phyloP scores from a whole-genome alignment of 2,329 filamentous ascomycete genomes.

The Alternaria atra region DNA sequence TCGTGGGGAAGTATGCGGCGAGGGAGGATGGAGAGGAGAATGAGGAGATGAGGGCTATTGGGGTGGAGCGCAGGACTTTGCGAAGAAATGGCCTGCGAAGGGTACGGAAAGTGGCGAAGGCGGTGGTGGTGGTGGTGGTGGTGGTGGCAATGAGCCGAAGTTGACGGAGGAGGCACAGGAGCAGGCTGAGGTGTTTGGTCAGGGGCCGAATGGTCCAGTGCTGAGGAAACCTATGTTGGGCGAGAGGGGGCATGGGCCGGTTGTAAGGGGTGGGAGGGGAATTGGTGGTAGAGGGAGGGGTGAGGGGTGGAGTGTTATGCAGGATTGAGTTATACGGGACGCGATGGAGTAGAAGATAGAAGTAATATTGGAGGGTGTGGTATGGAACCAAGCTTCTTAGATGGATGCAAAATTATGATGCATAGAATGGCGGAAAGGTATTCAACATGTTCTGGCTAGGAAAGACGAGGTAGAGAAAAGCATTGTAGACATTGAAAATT shows the following conservation, averaged over 20 bases:
- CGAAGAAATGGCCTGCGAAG: conserved; percentile 36
- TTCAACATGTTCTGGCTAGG: background rate
- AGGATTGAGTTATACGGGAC: conserved; percentile 5
- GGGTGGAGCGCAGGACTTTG: conserved; percentile 45
- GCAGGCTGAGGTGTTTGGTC: conserved; percentile 5
- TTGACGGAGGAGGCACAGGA: conserved; percentile 8
- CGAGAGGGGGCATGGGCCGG: conserved; percentile 42
- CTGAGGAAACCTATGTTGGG: conserved; percentile 32
- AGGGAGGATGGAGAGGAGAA: conserved; percentile 27
- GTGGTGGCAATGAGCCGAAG: background rate
- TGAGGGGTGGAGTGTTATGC: conserved; percentile 32
- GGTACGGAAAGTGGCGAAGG: background rate
- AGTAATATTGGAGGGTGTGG: background rate
- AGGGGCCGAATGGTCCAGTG: conserved; percentile 24
- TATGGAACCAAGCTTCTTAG: background rate
- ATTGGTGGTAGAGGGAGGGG: conserved; percentile 17
- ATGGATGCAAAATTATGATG: background rate
- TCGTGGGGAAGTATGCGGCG: conserved; percentile 37
- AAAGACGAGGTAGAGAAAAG: background rate
- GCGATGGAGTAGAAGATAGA: background rate
- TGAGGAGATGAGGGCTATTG: conserved; percentile 44
- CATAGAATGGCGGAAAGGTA: background rate
- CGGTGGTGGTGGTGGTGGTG: background rate
- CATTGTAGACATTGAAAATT: background rate
- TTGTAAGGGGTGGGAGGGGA: conserved; percentile 23